These are phyloP conservation scores for Peronospora belbahrii DNA, from an alignment of 352 stramenopile genomes.

Conservation along the genomic window DNA sequence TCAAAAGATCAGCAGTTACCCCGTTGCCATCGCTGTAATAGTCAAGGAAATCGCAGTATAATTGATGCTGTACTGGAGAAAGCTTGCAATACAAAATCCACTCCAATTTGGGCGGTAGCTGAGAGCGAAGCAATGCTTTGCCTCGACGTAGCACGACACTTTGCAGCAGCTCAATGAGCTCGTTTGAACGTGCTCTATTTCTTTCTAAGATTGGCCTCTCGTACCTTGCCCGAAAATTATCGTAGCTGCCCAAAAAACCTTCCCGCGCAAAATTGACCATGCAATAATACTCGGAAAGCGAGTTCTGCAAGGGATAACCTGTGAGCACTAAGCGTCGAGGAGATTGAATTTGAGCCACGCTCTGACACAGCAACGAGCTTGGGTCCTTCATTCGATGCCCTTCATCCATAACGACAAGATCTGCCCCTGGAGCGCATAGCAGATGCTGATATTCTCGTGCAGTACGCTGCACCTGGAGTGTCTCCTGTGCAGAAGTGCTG, in stretches of 20 bases:
- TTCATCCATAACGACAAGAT: constrained; percentile 83
- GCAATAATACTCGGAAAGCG: constrained; percentile 88
- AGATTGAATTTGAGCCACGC: constrained; percentile 64
- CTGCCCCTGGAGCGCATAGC: constrained; percentile 54
- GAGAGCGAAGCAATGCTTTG: constrained; percentile 48
- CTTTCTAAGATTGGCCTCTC: constrained; percentile 80
- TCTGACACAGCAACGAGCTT: constrained; percentile 77
- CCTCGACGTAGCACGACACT: constrained; percentile 69
- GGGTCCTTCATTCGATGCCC: constrained; percentile 84
- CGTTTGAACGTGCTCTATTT: constrained; percentile 39
- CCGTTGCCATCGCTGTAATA: constrained; percentile 38
- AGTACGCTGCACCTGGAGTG: constrained; percentile 43
- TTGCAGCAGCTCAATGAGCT: constrained; percentile 60
- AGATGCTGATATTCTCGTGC: constrained; percentile 44
- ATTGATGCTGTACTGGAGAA: constrained; percentile 60
- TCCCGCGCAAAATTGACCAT: constrained; percentile 87
- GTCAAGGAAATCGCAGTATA: constrained; percentile 76
- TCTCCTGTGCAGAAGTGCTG: constrained; percentile 36
- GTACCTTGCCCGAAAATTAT: constrained; percentile 69
- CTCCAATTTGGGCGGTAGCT: constrained; percentile 77
- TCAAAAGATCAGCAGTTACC: constrained; percentile 56
- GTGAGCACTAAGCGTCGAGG: constrained; percentile 87
- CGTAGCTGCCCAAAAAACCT: constrained; percentile 60
- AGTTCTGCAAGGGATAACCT: constrained; percentile 94
- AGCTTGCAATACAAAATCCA: constrained; percentile 86